phyloP scores from a whole-genome alignment of 495 filamentous ascomycete genomes.

The Neurospora sp. region DNA sequence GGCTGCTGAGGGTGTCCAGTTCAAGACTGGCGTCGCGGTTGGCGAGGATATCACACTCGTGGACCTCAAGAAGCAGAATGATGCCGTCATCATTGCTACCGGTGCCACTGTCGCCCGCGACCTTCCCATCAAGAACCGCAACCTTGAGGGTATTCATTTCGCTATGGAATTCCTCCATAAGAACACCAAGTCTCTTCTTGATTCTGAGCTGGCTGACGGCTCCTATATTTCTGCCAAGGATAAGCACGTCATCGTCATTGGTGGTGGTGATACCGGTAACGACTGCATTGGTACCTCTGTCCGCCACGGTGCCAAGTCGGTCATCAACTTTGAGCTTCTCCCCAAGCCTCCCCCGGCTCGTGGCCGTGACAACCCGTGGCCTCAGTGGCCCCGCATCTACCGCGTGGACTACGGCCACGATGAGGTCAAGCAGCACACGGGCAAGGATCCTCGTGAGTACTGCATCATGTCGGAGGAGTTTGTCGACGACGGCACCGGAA shows the following conservation, averaged over 20 bases:
- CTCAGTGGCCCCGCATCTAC: conserved; percentile 98
- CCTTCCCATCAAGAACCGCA: conserved; percentile 84
- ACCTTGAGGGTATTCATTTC: conserved; percentile 89
- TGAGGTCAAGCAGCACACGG: conserved; percentile 95
- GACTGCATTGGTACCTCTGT: conserved; percentile 99
- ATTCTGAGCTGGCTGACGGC: conserved; percentile 78
- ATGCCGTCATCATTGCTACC: conserved; percentile 92
- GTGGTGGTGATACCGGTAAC: conserved; percentile 97
- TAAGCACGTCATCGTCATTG: conserved; percentile 96
- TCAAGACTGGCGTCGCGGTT: conserved; percentile 65
- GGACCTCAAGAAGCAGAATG: conserved; percentile 64
- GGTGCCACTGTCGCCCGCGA: conserved; percentile 95
- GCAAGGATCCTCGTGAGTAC: conserved; percentile 95
- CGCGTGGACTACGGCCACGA: conserved; percentile 96
- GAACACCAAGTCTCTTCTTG: conserved; percentile 97
- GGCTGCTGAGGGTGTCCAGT: conserved; percentile 81
- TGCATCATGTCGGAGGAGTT: conserved; percentile 99
- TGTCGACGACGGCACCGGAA: conserved; percentile 79
- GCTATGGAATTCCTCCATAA: conserved; percentile 98
- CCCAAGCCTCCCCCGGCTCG: conserved; percentile 92
- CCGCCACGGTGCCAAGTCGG: conserved; percentile 91
- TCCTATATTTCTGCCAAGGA: conserved; percentile 93
- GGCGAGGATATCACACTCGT: conserved; percentile 71
- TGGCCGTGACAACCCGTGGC: conserved; percentile 96
- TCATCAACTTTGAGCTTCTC: conserved; percentile 95